Base-by-base conservation (phyloP, 129 eudicot genomes). In the Apium graveolens region DNA sequence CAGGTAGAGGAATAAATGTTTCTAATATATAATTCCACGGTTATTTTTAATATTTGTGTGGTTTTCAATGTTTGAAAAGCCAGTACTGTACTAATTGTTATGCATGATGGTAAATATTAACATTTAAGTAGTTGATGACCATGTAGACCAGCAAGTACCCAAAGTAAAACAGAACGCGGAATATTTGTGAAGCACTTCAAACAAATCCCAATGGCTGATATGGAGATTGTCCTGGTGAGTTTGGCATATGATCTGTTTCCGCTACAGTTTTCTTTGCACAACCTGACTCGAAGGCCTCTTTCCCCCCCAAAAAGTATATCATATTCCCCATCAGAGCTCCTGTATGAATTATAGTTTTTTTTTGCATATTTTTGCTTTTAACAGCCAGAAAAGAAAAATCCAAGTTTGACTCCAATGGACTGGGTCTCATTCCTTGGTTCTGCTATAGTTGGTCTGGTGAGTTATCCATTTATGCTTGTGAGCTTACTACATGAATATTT, bases 381-480 rank as follows among this genome's bases (percentile, higher is more conserved):
- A 80, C 88, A 94, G 98, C 98, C 98, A 3, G 98, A 94, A 88
- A 94, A 94, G 89, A 91, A 89, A 82, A 94, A 91, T 87, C 98
- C 98, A 65, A 89, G 98, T 89, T 87, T 94, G 76, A 94, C 98
- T 53, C 98, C 98, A 2, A 90, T 91, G 96, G 98, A 94, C 79
- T 95, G 97, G 97, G 98, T 95, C 78, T 91, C 90, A 81, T 95
- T 95, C 75, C 91, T 95, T 57, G 62, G 79, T 55, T 91, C 98
- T 77, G 97, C 97, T 72, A 77, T 92, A 24, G 93, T 95, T 84
- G 98, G 98, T 76, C 91, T 95, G 94, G 98, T 92, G 34, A 84
- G 96, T 90, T 82, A 62, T 63, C 35, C 75, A 7, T 26, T 29
- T 65, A 9, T 65, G 6, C 11, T 65, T 27, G 9, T 13, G 37